Evolutionary conservation across 2,329 filamentous ascomycete species (phyloP), one percentile per base, ranked within the genome.

Genomic region (Dichotomopilus funicola): DNA sequence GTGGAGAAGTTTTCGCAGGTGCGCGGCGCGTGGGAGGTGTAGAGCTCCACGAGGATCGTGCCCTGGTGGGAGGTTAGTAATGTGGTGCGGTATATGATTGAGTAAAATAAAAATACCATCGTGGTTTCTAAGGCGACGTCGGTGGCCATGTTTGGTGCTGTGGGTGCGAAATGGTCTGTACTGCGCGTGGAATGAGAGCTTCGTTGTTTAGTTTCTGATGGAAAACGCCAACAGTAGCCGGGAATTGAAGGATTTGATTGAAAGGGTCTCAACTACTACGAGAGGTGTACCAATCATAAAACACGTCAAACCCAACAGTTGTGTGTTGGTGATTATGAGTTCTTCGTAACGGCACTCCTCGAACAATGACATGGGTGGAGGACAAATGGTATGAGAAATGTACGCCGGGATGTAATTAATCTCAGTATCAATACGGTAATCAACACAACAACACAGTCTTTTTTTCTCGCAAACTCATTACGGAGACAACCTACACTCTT

Each of bases 1-100:
- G 87, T 88, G 33, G 79, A 70, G 75, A 97, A 97, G 79, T 97
- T 96, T 58, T 80, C 81, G 80, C 89, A 95, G 31, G 91, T 91
- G 70, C 86, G 89, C 41, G 94, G 92, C 13, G 92, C 92, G 75
- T 97, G 91, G 33, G 81, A 72, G 50, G 81, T 87, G 82, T 97
- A 97, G 58, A 99, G 88, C 75, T 99, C 94, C 60, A 97, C 73
- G 57, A 82, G 82, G 69, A 99, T 87, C 46, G 81, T 80, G 70
- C 94, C 91, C 91, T 95, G 62, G 2, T 13, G 27, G 9, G 7
- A 41, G 12, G 27, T 43, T 1, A 9, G 38, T 12, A 6, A 12
- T 6, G 6, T 11, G 35, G 12, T 48, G 1, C 2, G 34, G 36
- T 19, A 41, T 50, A 38, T 11, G 34, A 42, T 37, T 43, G 10